Evolutionary conservation across 2,329 filamentous ascomycete species (phyloP).

Genomic region (Chrysosporium queenslandicum): DNA sequence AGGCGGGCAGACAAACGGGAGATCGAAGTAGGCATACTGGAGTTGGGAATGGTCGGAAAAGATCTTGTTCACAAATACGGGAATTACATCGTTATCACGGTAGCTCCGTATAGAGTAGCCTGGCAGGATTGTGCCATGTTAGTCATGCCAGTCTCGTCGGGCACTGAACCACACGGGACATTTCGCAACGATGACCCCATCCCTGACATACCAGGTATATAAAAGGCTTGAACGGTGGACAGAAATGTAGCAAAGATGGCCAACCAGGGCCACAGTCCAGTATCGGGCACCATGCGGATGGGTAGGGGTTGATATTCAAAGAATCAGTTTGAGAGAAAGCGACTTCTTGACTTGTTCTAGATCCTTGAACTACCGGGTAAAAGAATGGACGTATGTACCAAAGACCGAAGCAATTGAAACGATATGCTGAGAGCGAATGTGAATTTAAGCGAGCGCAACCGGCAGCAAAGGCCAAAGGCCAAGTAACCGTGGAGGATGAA

Average conservation of each 20-base stretch:
- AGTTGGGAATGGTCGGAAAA: conserved; percentile 82
- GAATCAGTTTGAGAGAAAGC: too few relatives aligned
- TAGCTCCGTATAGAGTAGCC: conserved; percentile 80
- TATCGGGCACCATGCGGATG: conserved; percentile 20
- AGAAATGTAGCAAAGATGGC: conserved; percentile 41
- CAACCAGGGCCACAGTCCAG: conserved; percentile 27
- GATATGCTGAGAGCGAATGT: not conserved
- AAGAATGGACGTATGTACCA: too few relatives aligned
- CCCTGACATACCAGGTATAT: conserved; percentile 67
- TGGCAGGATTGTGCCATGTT: conserved; percentile 25
- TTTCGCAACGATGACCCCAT: too few relatives aligned
- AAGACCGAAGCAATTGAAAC: too few relatives aligned
- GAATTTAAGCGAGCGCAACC: conserved; percentile 40
- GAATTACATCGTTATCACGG: conserved; percentile 62
- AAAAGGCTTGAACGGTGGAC: conserved; percentile 57
- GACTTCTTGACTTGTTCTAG: not conserved
- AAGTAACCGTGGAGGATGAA: not conserved
- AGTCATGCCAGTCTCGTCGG: not conserved
- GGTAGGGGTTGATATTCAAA: too few relatives aligned
- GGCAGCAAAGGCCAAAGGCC: conserved; percentile 42
- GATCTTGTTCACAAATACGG: conserved; percentile 83
- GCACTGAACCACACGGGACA: too few relatives aligned
- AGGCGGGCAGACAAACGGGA: conserved; percentile 77
- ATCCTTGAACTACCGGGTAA: not conserved
- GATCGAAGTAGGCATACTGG: conserved; percentile 84